These are phyloP conservation scores for Linderina pennispora DNA, from an alignment of 192 early-diverging fungal genomes.

Conservation along the genomic window DNA sequence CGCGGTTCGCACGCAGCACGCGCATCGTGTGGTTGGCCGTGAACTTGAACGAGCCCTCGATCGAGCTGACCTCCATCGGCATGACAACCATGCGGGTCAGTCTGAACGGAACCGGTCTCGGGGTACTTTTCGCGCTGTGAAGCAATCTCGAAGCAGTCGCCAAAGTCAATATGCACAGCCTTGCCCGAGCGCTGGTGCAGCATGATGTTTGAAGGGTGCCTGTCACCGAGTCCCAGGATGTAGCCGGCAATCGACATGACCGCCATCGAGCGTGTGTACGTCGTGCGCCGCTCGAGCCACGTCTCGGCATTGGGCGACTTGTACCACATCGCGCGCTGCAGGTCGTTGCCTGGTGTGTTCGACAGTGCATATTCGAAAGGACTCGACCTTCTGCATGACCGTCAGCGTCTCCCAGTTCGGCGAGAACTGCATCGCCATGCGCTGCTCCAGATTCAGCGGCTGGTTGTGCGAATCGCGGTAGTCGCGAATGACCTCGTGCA, in stretches of 20 bases:
- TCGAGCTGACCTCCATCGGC: slow-evolving; percentile 96
- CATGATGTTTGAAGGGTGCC: slow-evolving; percentile 97
- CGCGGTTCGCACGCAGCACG: slow-evolving; percentile 89
- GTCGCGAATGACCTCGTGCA: slow-evolving; percentile 79
- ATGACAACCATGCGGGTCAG: slow-evolving; percentile 92
- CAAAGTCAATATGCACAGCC: slow-evolving; percentile 96
- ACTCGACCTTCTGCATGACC: slow-evolving; percentile 85
- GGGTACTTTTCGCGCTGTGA: slow-evolving; percentile 92
- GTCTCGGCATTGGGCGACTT: slow-evolving; percentile 94
- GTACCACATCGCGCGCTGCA: slow-evolving; percentile 90
- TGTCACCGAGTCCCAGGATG: slow-evolving; percentile 93
- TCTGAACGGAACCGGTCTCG: slow-evolving; percentile 93
- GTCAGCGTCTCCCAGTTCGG: slow-evolving; percentile 87
- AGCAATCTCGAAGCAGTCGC: slow-evolving; percentile 96
- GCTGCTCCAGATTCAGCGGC: slow-evolving; percentile 80
- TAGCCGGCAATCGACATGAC: slow-evolving; percentile 99
- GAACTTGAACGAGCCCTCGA: slow-evolving; percentile 91
- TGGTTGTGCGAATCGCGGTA: slow-evolving; percentile 80
- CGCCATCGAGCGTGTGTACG: slow-evolving; percentile 90
- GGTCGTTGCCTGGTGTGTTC: slow-evolving; percentile 85
- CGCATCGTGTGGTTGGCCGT: slow-evolving; percentile 94
- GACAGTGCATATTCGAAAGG: slow-evolving; percentile 90
- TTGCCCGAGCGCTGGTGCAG: slow-evolving; percentile 82
- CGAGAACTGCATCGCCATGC: slow-evolving; percentile 79
- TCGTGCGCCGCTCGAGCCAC: slow-evolving; percentile 92